A percentile compares a stretch with the other conserved stretches of the same genome.
These are phyloP conservation scores for Leavenworthia alabamica DNA, from an alignment of 345 rosid species.

Conservation along the genomic window DNA sequence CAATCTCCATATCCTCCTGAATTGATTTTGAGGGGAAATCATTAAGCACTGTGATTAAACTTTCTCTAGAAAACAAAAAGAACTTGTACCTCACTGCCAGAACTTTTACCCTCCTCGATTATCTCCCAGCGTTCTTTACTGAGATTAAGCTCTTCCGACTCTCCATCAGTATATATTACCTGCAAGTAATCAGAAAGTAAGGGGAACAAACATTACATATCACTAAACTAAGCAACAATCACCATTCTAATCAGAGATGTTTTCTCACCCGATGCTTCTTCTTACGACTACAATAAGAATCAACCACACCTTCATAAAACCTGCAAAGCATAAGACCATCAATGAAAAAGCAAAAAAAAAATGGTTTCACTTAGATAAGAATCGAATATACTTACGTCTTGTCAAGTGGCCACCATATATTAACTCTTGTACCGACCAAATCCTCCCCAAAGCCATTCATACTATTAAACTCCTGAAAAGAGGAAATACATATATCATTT, in stretches of 20 bases:
- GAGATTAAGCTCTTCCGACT: constrained; percentile 56
- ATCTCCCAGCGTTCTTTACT: constrained; percentile 48
- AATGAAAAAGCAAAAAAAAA: not conserved
- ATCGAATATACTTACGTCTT: constrained; percentile 38
- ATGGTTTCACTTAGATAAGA: not conserved
- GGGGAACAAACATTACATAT: constrained; percentile 8
- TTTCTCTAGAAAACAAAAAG: not conserved
- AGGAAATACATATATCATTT: not conserved
- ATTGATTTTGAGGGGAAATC: constrained; percentile 1
- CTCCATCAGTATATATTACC: constrained; percentile 70
- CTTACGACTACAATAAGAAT: constrained; percentile 38
- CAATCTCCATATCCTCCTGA: constrained; percentile 38
- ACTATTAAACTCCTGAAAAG: constrained; percentile 36
- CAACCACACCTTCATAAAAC: constrained; percentile 58
- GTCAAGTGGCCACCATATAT: constrained; percentile 75
- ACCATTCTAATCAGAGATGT: constrained; percentile 1
- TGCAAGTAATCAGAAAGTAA: constrained; percentile 23
- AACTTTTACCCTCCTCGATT: constrained; percentile 25
- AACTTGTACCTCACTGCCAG: constrained; percentile 17
- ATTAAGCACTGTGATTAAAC: not conserved
- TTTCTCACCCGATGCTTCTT: constrained; percentile 59
- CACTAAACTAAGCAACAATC: constrained; percentile 2
- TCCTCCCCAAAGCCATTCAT: constrained; percentile 30
- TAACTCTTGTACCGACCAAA: constrained; percentile 48
- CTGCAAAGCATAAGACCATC: constrained; percentile 38